phyloP scores from a whole-genome alignment of 306 rosid species.

The Senna tora region DNA sequence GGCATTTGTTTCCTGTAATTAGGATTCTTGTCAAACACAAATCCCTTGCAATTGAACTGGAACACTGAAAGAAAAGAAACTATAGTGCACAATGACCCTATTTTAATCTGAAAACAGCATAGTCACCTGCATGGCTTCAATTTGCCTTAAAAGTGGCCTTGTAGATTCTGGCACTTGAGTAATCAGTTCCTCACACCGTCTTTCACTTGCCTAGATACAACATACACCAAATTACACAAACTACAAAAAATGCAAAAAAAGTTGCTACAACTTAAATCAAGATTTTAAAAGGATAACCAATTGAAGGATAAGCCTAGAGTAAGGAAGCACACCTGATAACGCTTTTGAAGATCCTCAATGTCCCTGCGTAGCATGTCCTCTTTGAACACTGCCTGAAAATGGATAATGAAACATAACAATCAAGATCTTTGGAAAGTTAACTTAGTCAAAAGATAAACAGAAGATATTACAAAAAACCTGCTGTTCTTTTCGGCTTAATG shows the following conservation, averaged over 20 bases:
- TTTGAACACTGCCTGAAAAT: conserved; percentile 77
- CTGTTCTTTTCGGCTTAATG: conserved; percentile 90
- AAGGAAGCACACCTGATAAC: conserved; percentile 75
- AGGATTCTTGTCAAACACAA: conserved; percentile 38
- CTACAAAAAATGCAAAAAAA: conserved; percentile 31
- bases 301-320: conserved; percentile 32
- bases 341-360: conserved; percentile 94
- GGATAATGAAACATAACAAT: conserved; percentile 21
- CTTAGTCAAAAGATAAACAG: conserved; percentile 32
- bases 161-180: conserved; percentile 99
- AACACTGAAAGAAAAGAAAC: conserved; percentile 36
- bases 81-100: neutral
- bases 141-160: conserved; percentile 96
- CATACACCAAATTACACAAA: conserved; percentile 39
- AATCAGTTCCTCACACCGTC: conserved; percentile 94
- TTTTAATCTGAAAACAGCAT: conserved; percentile 8
- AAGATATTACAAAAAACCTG: conserved; percentile 65
- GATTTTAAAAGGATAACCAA: conserved; percentile 3
- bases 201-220: conserved; percentile 86
- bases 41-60: conserved; percentile 35
- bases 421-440: conserved; percentile 31
- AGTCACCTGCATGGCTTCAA: conserved; percentile 97
- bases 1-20: conserved; percentile 85
- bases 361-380: conserved; percentile 93
- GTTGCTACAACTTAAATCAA: conserved; percentile 23